Evolutionary conservation across 2,329 filamentous ascomycete species (phyloP).

Genomic region (Aspergillus sp.): DNA sequence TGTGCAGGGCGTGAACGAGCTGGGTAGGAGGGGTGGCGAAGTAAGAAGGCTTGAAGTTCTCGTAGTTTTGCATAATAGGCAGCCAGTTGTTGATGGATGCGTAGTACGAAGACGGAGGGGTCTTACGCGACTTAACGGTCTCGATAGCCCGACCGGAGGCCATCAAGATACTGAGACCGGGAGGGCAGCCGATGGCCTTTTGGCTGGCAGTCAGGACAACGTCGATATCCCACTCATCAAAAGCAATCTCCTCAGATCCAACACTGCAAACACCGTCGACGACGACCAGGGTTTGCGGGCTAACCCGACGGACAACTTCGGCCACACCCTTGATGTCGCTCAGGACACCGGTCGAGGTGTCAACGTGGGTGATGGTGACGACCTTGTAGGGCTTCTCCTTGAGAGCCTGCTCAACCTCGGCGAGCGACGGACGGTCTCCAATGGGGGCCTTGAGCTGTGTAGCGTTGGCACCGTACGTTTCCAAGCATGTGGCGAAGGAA

Average conservation of each 20-base stretch:
- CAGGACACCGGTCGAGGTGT: slow-evolving; percentile 93
- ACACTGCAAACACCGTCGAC: slow-evolving; percentile 98
- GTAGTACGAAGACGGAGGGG: slow-evolving; percentile 82
- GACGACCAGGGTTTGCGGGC: slow-evolving; percentile 83
- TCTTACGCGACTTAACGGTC: slow-evolving; percentile 72
- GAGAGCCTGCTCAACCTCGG: slow-evolving; percentile 83
- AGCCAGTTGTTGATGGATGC: slow-evolving; percentile 97
- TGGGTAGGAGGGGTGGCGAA: slow-evolving; percentile 96
- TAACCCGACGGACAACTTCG: slow-evolving; percentile 77
- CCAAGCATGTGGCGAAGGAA: slow-evolving; percentile 86
- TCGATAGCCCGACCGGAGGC: slow-evolving; percentile 84
- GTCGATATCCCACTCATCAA: slow-evolving; percentile 92
- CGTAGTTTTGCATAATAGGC: slow-evolving; percentile 98
- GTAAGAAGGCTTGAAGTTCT: slow-evolving; percentile 95
- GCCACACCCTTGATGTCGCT: slow-evolving; percentile 83
- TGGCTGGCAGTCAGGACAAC: slow-evolving; percentile 91
- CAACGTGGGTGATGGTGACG: slow-evolving; percentile 91
- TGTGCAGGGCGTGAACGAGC: slow-evolving; percentile 88
- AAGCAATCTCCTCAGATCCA: slow-evolving; percentile 89
- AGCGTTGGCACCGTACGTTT: slow-evolving; percentile 83
- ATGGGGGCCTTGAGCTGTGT: slow-evolving; percentile 88
- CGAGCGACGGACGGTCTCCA: slow-evolving; percentile 78
- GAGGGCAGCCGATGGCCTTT: slow-evolving; percentile 94
- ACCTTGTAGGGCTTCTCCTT: slow-evolving; percentile 91
- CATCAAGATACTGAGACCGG: slow-evolving; percentile 91